A percentile compares a stretch with the other conserved stretches of the same genome.
Conservation (phyloP, 352 stramenopile genomes). For the Phytophthora niederhauseri region DNA sequence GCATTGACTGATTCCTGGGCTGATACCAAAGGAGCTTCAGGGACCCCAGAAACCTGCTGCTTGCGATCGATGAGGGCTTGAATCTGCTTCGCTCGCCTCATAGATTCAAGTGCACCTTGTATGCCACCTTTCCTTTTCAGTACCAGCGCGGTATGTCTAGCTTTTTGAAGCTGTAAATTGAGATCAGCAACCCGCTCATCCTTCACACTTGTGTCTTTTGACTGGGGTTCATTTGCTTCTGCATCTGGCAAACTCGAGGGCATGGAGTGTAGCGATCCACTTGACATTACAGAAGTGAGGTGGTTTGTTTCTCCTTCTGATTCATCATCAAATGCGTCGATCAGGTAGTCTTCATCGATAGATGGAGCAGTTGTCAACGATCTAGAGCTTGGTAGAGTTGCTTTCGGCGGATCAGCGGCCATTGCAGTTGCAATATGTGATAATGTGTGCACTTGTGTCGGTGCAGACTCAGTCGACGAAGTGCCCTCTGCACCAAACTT, state of each 20-base stretch:
- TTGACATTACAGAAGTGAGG: slow-evolving; percentile 22
- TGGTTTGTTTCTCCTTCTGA: slow-evolving; percentile 34
- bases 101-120: slow-evolving; percentile 60
- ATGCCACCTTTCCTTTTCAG: slow-evolving; percentile 67
- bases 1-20: slow-evolving; percentile 21
- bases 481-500: slow-evolving; percentile 32
- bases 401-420: background rate
- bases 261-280: slow-evolving; percentile 15
- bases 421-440: background rate
- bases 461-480: background rate
- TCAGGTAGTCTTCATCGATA: slow-evolving; percentile 65
- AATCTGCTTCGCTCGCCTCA: slow-evolving; percentile 78
- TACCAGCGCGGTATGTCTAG: slow-evolving; percentile 48
- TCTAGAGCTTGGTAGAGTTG: slow-evolving; percentile 17
- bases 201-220: background rate
- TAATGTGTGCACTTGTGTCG: background rate
- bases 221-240: background rate
- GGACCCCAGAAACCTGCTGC: slow-evolving; percentile 18
- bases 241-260: slow-evolving; percentile 6
- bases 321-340: slow-evolving; percentile 74
- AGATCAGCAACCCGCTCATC: slow-evolving; percentile 37
- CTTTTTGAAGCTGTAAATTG: slow-evolving; percentile 46
- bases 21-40: background rate
- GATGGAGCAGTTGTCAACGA: slow-evolving; percentile 35
- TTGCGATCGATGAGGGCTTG: slow-evolving; percentile 65